Conservation (phyloP, 306 rosid species). For the cucumber (Cucumis sativus) region Cucumber_9930_V3 NC_026659.2:4048001-4048500, state of each 20-base stretch:
- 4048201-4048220: too few relatives aligned
- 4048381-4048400: constrained; percentile 60
- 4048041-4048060: constrained; percentile 40
- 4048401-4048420: constrained; percentile 50
- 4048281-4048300: too few relatives aligned
- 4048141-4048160: too few relatives aligned
- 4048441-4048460: constrained; percentile 40
- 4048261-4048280: too few relatives aligned
- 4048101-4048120: constrained; percentile 55
- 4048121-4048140: constrained; percentile 29
- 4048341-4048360: constrained; percentile 27
- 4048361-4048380: constrained; percentile 29
- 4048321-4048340: neutral
- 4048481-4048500: constrained; percentile 27
- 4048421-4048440: constrained; percentile 58
- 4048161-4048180: too few relatives aligned
- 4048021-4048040: constrained; percentile 20
- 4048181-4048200: too few relatives aligned
- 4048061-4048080: constrained; percentile 36
- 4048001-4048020: constrained; percentile 17
- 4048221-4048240: too few relatives aligned
- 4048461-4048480: constrained; percentile 63
- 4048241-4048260: too few relatives aligned
- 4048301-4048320: neutral
- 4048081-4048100: constrained; percentile 35